Evolutionary conservation across 1,139 yeast species (phyloP).

Genomic region (Yamadazyma dendronema): DNA sequence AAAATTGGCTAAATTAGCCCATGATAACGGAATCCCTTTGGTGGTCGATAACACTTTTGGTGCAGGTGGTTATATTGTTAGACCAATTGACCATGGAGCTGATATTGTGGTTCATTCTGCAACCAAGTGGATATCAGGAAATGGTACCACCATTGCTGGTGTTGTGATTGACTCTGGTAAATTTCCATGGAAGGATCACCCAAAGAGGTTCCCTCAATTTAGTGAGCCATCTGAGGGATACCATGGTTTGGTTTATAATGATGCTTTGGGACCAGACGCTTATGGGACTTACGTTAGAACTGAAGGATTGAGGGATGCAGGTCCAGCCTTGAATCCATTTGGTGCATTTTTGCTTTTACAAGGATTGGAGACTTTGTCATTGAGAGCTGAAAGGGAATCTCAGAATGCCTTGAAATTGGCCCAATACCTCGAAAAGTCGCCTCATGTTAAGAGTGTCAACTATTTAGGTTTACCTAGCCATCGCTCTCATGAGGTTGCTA

Average conservation of each 20-base stretch:
- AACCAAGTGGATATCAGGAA: conserved; percentile 98
- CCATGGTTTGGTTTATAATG: conserved; percentile 82
- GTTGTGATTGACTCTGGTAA: conserved; percentile 86
- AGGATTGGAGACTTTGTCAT: conserved; percentile 90
- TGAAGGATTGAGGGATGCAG: conserved; percentile 87
- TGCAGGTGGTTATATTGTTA: conserved; percentile 88
- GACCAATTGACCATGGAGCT: conserved; percentile 87
- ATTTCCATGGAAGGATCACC: conserved; percentile 86
- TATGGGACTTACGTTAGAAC: conserved; percentile 78
- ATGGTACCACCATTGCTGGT: conserved; percentile 95
- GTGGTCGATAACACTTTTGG: conserved; percentile 98
- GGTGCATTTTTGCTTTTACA: conserved; percentile 81
- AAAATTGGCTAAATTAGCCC: conserved; percentile 72
- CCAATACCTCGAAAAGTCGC: conserved; percentile 65
- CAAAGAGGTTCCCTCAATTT: conserved; percentile 87
- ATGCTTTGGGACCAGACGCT: conserved; percentile 78
- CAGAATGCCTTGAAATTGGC: conserved; percentile 83
- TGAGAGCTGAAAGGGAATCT: conserved; percentile 91
- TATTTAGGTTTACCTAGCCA: conserved; percentile 89
- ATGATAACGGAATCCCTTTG: conserved; percentile 84
- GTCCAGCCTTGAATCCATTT: conserved; percentile 87
- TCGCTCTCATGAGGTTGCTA: conserved; percentile 75
- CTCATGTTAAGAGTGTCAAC: conserved; percentile 81
- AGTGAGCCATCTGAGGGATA: conserved; percentile 89
- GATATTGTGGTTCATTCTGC: conserved; percentile 88